Percentiles rank a stretch among this genome's conserved stretches.
These are phyloP conservation scores for Blepharisma stoltei DNA, from an alignment of 73 alveolate genomes.

Conservation along the genomic window DNA sequence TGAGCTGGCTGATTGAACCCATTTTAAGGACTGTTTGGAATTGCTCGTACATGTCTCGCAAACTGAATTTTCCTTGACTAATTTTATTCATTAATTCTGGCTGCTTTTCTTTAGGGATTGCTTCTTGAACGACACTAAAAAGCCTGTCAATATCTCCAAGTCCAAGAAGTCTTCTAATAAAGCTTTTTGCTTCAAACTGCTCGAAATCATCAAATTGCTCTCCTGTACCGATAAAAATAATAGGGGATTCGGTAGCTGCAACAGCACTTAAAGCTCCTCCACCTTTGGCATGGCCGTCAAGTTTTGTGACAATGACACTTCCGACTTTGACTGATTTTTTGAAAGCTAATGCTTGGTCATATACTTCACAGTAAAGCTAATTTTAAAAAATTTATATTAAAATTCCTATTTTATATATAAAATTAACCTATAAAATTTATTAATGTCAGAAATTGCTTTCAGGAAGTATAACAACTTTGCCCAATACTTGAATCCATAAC, in stretches of 20 bases:
- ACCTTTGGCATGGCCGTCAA: conserved; percentile 99
- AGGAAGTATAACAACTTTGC: conserved; percentile 28
- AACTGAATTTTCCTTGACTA: conserved; percentile 92
- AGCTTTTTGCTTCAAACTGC: conserved; percentile 91
- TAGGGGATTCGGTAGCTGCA: conserved; percentile 97
- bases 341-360: conserved; percentile 93
- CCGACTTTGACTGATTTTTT: conserved; percentile 97
- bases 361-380: too few species aligned
- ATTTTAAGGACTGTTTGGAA: conserved; percentile 88
- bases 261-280: conserved; percentile 99
- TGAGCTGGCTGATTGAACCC: conserved; percentile 78
- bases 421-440: conserved; percentile 30
- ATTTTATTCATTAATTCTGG: conserved; percentile 89
- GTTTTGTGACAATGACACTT: conserved; percentile 95
- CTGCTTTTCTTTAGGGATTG: conserved; percentile 89
- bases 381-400: too few species aligned
- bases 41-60: conserved; percentile 90
- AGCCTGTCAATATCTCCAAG: conserved; percentile 80
- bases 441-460: background rate
- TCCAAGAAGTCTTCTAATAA: conserved; percentile 96
- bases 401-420: too few species aligned
- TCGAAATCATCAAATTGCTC: conserved; percentile 97
- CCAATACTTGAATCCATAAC: conserved; percentile 89
- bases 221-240: conserved; percentile 98
- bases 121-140: conserved; percentile 76